Conservation (phyloP, 23 red algal species). For the Gracilaria domingensis region DNA sequence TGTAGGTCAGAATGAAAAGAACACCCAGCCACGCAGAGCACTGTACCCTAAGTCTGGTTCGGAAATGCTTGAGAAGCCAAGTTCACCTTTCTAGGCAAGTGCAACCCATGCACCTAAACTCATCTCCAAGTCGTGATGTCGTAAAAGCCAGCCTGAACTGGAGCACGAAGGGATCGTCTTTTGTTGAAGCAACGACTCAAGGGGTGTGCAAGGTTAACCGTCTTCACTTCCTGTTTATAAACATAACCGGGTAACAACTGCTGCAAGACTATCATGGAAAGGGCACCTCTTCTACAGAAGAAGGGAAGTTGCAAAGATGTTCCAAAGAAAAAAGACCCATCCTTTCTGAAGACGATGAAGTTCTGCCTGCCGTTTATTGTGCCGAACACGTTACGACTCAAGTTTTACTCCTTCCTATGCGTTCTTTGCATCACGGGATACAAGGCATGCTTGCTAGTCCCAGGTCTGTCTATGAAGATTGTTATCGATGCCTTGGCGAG, state of each 20-base stretch:
- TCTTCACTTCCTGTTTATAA: background rate
- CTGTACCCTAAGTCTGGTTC: no score
- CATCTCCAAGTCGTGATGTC: no score
- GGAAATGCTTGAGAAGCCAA: no score
- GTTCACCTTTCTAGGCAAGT: no score
- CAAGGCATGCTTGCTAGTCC: conserved; percentile 62
- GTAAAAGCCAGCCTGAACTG: no score
- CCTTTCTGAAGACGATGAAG: conserved; percentile 43
- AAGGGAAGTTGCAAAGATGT: background rate
- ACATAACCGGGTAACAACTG: background rate
- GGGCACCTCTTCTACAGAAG: background rate
- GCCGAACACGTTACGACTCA: conserved; percentile 35
- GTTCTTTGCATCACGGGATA: conserved; percentile 42
- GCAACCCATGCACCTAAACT: no score
- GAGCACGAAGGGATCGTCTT: no score
- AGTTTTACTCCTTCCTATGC: conserved; percentile 6
- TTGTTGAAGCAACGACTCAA: no score
- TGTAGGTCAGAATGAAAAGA: no score
- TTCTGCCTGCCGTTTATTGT: conserved; percentile 54
- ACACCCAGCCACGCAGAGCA: no score
- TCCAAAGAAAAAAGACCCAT: conserved; percentile 14
- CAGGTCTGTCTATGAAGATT: conserved; percentile 60
- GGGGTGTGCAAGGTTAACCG: no score
- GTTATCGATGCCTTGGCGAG: conserved; percentile 50
- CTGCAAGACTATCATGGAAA: conserved; percentile 14